Evolutionary conservation across 2,329 filamentous ascomycete species (phyloP), one percentile per base, ranked within the genome.

Genomic region (Aureobasidium sp.): DNA sequence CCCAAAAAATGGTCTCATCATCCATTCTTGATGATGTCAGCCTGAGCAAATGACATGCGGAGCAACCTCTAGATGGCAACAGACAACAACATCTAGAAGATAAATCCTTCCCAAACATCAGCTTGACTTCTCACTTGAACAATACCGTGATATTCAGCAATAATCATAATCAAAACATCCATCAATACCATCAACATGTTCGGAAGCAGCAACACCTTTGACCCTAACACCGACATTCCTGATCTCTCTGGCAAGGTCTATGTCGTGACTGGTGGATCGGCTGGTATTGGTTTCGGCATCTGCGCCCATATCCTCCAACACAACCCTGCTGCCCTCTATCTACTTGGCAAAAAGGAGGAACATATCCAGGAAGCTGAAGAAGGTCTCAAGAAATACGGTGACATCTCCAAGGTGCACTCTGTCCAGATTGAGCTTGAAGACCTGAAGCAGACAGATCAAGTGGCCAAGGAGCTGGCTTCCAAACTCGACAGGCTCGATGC

Each of bases 271-370:
- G 77, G 78, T n/a, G 78, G 78, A 26, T 77, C 74, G 24, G 76
- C 78, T n/a, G 79, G 78, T 24, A 81, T 81, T 36, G 79, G 79
- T 17, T 82, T 76, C 63, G 79, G 79, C 27, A 82, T 82, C 50
- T 74, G 77, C 32, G 78, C 80, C 8, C 80, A 83, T 64, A 70
- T 82, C n/a, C 75, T 82, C 3, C 77, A 82, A 66, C 78, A 81
- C 68, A 78, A 77, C 50, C 71, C 76, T 1, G 69, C 71, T 4
- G 79, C 76, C 63, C 75, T 82, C 51, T 79, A 79, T 63, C 71
- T 82, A 3, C 72, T 82, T 4, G 78, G 78, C 20, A 78, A 78
- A 63, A 81, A 81, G 51, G 76, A 79, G 66, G 71, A 80, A 26
- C 78, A 81, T 67, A 73, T 77, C n/a, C 67, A 73, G 20, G 75